Evolutionary conservation across 305 asterid genomes (phyloP), one percentile per base, ranked within the genome.

Genomic region (Rubia occidens): DNA sequence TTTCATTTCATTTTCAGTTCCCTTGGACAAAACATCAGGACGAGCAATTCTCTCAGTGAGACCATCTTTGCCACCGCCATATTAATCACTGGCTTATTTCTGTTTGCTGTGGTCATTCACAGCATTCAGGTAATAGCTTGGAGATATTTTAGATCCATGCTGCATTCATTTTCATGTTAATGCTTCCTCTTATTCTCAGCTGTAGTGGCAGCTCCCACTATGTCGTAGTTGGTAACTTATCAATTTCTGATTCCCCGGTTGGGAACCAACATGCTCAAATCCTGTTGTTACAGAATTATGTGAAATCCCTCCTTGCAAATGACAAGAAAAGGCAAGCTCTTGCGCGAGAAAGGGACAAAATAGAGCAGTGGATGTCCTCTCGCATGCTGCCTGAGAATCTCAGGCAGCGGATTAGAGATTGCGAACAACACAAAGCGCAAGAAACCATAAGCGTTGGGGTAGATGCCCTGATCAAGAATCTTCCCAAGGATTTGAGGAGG

Each of bases 401-500:
- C 49, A 77, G 81, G 72, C 79, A 24, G 39, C 84, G 91, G 37
- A 80, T 89, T 53, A 82, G 91, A 67, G 78, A 86, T 45, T 82
- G 83, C 40, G 86, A 85, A 62, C 89, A 85, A 44, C 81, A 88
- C 71, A 86, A 74, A 65, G 83, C 88, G 95, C 90, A 81, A 70
- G 83, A 81, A 73, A 89, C 82, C 66, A 79, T 88, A 77, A 89
- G 96, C 0, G 86, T 85, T 11, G 79, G 84, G n/a, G 91, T 82
- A 74, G 83, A 88, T 20, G 56, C 81, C 58, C 81, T 87, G 64
- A 80, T 88, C 72, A 76, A 67, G 54, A 82, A 84, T 76, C 89
- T 88, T 63, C 93, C 90, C 0, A 84, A 81, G 71, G 93, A 86
- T 83, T 78, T 88, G 64, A 78, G 86, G 73, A 80, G 94, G 76